Base-by-base conservation (phyloP, 305 asterid species). In the Plantago coronopus region DNA sequence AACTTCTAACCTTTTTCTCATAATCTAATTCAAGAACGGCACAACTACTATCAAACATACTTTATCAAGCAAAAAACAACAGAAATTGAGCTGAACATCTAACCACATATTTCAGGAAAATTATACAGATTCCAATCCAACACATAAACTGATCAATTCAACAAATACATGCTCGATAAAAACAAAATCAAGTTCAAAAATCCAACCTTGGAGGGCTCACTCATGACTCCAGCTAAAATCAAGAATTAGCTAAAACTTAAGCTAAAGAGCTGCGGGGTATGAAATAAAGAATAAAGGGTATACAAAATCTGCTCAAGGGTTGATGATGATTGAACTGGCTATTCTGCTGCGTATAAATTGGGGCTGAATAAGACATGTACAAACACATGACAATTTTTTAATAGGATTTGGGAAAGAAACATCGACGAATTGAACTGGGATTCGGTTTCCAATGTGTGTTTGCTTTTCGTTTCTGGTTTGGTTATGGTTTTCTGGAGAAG, bases 151-250 rank as follows among this genome's bases (percentile, higher is more conserved):
- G 17, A 38, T 53, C 16, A 69, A 57, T 54, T 21, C 62, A 47
- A 55, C 46, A 43, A 44, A 29, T 20, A 37, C 53, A 47, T 20
- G 31, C 49, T 59, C 57, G 63, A 42, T 60, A 54, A 27, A 43
- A 45, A 40, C 38, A 60, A 63, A 58, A 17, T 37, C 48, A 13
- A 62, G 50, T 37, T 34, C 16, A 60, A 29, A 70, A 23, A 64
- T 63, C 68, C 57, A 25, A 80, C 86, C 86, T 77, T 70, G 5
- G 79, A 57, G 55, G 71, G 79, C 70, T 77, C 87, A 56, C 75
- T 62, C 96, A 85, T 88, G 65, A 50, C 60, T 42, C 3, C 18
- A 58, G 47, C 40, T 19, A 61, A 49, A 49, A 4, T 22, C 38
- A 23, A 15, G 13, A 48, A 31, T 42, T 54, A 46, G 17, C 59